phyloP scores from a whole-genome alignment of 164 flowering plant genomes.

The Dillenia suffruticosa region DNA sequence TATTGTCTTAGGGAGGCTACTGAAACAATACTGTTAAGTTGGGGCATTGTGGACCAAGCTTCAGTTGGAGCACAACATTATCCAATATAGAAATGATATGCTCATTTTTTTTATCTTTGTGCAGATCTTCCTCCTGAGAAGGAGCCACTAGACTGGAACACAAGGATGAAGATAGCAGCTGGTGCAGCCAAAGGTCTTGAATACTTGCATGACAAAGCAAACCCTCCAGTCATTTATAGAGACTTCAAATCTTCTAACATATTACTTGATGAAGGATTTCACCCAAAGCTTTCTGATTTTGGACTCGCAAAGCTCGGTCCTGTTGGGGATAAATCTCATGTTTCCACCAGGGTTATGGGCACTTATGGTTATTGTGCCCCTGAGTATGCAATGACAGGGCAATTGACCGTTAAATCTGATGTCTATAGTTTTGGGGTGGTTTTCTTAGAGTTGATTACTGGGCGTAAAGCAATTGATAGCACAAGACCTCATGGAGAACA shows the following conservation, averaged over 20 bases:
- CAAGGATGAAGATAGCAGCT: conserved; percentile 54
- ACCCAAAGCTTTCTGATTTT: conserved; percentile 65
- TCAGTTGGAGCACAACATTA: too few species aligned
- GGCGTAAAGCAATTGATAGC: conserved; percentile 52
- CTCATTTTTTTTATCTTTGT: neutral
- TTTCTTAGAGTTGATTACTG: conserved; percentile 54
- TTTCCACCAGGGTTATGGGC: conserved; percentile 55
- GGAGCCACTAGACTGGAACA: conserved; percentile 61
- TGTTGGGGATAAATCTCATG: conserved; percentile 60
- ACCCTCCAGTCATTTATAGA: conserved; percentile 62
- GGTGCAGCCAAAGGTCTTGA: conserved; percentile 69
- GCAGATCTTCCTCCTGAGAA: conserved; percentile 56
- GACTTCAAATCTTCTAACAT: conserved; percentile 67
- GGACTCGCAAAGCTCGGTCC: conserved; percentile 72
- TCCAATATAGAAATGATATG: too few species aligned
- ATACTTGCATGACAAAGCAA: conserved; percentile 60
- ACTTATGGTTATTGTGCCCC: conserved; percentile 61
- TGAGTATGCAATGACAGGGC: conserved; percentile 57
- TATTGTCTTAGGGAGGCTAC: too few species aligned
- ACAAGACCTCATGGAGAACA: conserved; percentile 49
- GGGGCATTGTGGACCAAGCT: too few species aligned
- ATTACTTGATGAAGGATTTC: conserved; percentile 44
- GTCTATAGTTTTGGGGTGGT: conserved; percentile 68
- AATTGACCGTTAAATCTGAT: conserved; percentile 50
- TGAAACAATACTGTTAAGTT: too few species aligned